Evolutionary conservation across 441 rosid species (phyloP).

Genomic region (Flueggea neowawraea): DNA sequence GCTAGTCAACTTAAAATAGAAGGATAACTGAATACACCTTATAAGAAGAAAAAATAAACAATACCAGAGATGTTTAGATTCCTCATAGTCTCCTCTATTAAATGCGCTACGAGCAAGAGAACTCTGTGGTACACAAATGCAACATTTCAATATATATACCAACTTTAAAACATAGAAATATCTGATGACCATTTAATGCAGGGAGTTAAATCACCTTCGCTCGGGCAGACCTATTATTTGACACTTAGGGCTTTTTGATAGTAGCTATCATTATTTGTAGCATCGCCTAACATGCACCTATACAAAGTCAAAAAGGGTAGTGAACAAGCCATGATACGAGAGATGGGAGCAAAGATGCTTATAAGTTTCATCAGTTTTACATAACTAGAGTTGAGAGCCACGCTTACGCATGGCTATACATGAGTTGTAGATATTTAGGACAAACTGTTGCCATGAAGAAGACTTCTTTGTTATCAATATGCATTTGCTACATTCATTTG

Average conservation of each 20-base stretch:
- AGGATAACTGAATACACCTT: constrained; percentile 12
- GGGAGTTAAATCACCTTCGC: constrained; percentile 64
- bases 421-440: too few relatives aligned
- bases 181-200: too few relatives aligned
- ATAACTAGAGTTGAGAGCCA: too few relatives aligned
- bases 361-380: too few relatives aligned
- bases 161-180: too few relatives aligned
- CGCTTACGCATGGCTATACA: too few relatives aligned
- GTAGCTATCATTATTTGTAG: constrained; percentile 77
- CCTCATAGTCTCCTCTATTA: constrained; percentile 86
- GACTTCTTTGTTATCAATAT: too few relatives aligned
- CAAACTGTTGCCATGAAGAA: too few relatives aligned
- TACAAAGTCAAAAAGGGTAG: constrained; percentile 5
- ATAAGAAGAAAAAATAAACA: constrained; percentile 14
- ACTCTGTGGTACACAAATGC: constrained; percentile 35
- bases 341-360: too few relatives aligned
- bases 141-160: too few relatives aligned
- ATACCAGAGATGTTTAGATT: constrained; percentile 84
- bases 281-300: constrained; percentile 98
- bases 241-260: constrained; percentile 93
- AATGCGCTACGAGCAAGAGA: constrained; percentile 97
- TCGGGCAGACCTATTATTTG: constrained; percentile 82
- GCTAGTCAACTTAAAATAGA: constrained; percentile 16
- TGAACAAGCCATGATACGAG: neutral
- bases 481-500: too few relatives aligned